These are phyloP conservation scores for Striga hermonthica DNA, from an alignment of 305 asterid genomes.

Conservation along the genomic window DNA sequence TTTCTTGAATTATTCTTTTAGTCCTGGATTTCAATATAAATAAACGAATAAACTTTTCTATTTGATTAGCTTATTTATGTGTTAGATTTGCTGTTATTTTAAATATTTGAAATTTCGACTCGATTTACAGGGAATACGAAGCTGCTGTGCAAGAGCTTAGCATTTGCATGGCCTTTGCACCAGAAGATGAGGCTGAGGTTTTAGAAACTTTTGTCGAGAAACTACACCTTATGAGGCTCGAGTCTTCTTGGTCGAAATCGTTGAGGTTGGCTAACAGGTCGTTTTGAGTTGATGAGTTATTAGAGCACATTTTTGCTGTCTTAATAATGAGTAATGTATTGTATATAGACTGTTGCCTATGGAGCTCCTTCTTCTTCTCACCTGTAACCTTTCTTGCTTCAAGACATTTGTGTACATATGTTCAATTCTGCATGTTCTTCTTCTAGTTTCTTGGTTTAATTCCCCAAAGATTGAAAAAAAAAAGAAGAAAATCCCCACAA, in stretches of 20 bases:
- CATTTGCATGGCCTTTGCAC: slow-evolving; percentile 96
- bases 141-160: slow-evolving; percentile 94
- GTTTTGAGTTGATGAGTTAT: slow-evolving; percentile 21
- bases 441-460: neutral
- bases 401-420: neutral
- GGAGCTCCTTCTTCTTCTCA: neutral
- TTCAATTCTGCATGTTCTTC: neutral
- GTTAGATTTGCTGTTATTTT: too few relatives aligned
- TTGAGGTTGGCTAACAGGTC: slow-evolving; percentile 34
- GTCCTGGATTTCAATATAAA: too few relatives aligned
- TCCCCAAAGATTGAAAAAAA: neutral
- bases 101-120: too few relatives aligned
- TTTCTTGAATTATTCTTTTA: too few relatives aligned
- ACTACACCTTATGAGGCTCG: slow-evolving; percentile 43
- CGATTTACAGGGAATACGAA: slow-evolving; percentile 47
- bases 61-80: too few relatives aligned
- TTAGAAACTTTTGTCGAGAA: slow-evolving; percentile 73
- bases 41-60: too few relatives aligned
- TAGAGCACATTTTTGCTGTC: neutral
- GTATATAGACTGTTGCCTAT: neutral
- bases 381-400: neutral
- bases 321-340: neutral
- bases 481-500: too few relatives aligned
- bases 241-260: slow-evolving; percentile 31
- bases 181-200: slow-evolving; percentile 69